A percentile compares a stretch with the other conserved stretches of the same genome.
phyloP scores from a whole-genome alignment of 495 filamentous ascomycete genomes.

The Elasticomyces elasticus region DNA sequence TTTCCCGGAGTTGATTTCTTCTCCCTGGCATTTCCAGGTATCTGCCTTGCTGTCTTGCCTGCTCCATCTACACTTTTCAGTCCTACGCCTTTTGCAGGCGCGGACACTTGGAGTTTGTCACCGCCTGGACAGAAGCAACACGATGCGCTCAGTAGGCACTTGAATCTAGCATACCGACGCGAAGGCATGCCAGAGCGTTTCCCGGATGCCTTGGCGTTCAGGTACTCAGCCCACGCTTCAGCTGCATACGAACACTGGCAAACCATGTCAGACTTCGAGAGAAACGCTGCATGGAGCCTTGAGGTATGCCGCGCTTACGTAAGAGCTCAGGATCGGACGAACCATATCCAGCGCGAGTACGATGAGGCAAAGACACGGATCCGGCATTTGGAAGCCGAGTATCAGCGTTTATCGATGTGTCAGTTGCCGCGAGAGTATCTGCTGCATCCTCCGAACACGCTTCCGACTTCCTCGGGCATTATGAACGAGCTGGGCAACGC shows the following conservation, averaged over 20 bases:
- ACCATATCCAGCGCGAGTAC: conserved; percentile 50
- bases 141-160: conserved; percentile 55
- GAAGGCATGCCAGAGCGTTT: conserved; percentile 42
- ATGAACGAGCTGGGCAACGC: conserved; percentile 16
- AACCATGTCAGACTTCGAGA: conserved; percentile 43
- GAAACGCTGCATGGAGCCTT: conserved; percentile 62
- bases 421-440: conserved; percentile 65
- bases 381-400: conserved; percentile 57
- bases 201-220: conserved; percentile 35
- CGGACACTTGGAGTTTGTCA: conserved; percentile 62
- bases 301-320: conserved; percentile 65
- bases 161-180: conserved; percentile 38
- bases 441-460: conserved; percentile 50
- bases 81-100: conserved; percentile 55
- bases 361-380: conserved; percentile 59
- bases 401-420: conserved; percentile 55
- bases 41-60: conserved; percentile 70
- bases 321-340: conserved; percentile 55
- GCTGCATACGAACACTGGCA: conserved; percentile 64
- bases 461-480: conserved; percentile 45
- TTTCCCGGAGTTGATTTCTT: conserved; percentile 74
- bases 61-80: conserved; percentile 66
- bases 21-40: conserved; percentile 66
- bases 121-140: conserved; percentile 61
- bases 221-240: conserved; percentile 57